phyloP scores from a whole-genome alignment of 805 yeast genomes.

The Zygoascus biomembranicola region DNA sequence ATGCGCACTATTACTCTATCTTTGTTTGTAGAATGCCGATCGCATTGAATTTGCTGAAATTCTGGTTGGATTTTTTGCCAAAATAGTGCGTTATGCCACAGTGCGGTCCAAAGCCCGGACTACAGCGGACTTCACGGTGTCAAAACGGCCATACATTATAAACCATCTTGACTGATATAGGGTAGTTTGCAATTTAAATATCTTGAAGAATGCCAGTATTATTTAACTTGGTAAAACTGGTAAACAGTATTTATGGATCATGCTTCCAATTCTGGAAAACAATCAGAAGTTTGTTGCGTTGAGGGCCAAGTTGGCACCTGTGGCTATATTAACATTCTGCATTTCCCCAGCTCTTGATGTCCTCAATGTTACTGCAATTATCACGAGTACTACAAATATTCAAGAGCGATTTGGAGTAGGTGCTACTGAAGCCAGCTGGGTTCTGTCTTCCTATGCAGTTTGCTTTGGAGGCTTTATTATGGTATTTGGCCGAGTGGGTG shows the following conservation, averaged over 20 bases:
- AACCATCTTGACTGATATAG: too few relatives aligned
- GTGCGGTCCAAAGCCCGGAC: too few relatives aligned
- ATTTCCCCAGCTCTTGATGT: conserved; percentile 14
- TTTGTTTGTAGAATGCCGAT: too few relatives aligned
- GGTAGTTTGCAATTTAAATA: too few relatives aligned
- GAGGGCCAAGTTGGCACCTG: neutral
- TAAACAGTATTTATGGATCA: neutral
- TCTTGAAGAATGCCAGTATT: too few relatives aligned
- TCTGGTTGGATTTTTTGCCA: too few relatives aligned
- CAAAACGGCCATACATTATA: too few relatives aligned
- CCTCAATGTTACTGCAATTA: conserved; percentile 21
- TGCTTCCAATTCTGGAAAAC: neutral
- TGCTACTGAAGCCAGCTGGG: conserved; percentile 28
- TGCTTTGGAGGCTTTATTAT: conserved; percentile 40
- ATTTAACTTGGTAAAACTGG: too few relatives aligned
- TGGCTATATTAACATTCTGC: neutral
- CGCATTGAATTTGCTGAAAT: too few relatives aligned
- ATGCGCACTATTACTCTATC: too few relatives aligned
- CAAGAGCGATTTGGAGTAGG: conserved; percentile 14
- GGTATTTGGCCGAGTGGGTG: conserved; percentile 36
- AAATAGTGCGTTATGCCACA: too few relatives aligned
- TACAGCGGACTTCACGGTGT: too few relatives aligned
- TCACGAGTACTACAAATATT: conserved; percentile 16
- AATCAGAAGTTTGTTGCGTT: neutral
- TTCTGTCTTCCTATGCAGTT: conserved; percentile 36